Evolutionary conservation across 2,329 filamentous ascomycete genomes (phyloP).

Genomic region (Trichoderma endophyticum): DNA sequence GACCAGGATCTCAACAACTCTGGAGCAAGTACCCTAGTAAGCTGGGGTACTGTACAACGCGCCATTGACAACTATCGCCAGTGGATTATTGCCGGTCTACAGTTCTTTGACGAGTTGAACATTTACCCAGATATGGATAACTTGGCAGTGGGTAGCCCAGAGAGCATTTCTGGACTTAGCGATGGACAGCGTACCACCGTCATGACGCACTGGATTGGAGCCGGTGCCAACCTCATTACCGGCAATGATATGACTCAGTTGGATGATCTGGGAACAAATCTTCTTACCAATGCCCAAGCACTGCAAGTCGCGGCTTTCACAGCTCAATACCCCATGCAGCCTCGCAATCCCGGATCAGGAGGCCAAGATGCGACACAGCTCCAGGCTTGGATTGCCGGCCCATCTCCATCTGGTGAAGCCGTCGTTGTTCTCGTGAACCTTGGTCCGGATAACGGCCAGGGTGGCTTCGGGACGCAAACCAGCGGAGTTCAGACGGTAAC

Average conservation of each 20-base stretch:
- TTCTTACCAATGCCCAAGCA: conserved; percentile 19
- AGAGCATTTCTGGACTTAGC: conserved; percentile 19
- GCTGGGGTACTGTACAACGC: conserved; percentile 21
- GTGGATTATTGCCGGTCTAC: conserved; percentile 22
- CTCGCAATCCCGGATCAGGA: conserved; percentile 21
- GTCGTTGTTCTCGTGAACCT: conserved; percentile 22
- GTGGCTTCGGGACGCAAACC: conserved; percentile 18
- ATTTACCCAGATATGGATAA: conserved; percentile 23
- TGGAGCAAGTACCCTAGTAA: conserved; percentile 14
- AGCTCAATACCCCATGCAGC: conserved; percentile 21
- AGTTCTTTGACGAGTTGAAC: conserved; percentile 18
- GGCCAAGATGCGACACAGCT: conserved; percentile 20
- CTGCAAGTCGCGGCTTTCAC: conserved; percentile 21
- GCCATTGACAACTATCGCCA: conserved; percentile 24
- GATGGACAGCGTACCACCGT: conserved; percentile 21
- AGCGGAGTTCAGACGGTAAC: conserved; percentile 19
- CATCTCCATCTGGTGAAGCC: conserved; percentile 16
- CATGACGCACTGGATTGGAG: conserved; percentile 24
- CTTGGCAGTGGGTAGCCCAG: conserved; percentile 20
- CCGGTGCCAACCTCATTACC: conserved; percentile 21
- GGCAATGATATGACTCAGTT: conserved; percentile 21
- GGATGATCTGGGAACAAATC: conserved; percentile 18
- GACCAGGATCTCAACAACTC: conserved; percentile 25
- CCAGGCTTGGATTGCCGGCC: conserved; percentile 23
- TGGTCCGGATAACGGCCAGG: conserved; percentile 22